Evolutionary conservation across 129 eudicot species (phyloP).

Genomic region (Apium graveolens): DNA sequence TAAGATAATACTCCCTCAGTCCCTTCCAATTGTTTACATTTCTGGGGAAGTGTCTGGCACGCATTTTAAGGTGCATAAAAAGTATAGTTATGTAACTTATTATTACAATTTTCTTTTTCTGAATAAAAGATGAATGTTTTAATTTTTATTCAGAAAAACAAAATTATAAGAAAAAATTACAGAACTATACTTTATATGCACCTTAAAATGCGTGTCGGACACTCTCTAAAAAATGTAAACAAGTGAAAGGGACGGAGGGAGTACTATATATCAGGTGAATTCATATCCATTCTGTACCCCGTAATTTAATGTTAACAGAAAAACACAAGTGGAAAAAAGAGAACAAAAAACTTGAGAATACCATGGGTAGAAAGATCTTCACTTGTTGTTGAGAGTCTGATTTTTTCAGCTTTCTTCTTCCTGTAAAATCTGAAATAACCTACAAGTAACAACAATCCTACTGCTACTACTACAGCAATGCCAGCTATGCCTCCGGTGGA

Average conservation of each 20-base stretch:
- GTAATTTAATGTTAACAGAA: not conserved
- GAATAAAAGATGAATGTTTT: too few relatives aligned
- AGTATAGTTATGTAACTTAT: too few relatives aligned
- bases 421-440: constrained; percentile 40
- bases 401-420: constrained; percentile 27
- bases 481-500: constrained; percentile 72
- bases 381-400: constrained; percentile 1
- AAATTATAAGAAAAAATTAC: too few relatives aligned
- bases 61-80: too few relatives aligned
- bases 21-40: too few relatives aligned
- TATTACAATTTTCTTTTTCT: too few relatives aligned
- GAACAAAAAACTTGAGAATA: not conserved
- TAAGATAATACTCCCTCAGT: not conserved
- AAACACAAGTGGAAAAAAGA: not conserved
- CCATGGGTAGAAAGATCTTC: constrained; percentile 23
- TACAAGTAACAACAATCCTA: constrained; percentile 37
- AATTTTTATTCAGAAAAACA: too few relatives aligned
- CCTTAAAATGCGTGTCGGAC: too few relatives aligned
- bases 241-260: too few relatives aligned
- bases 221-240: too few relatives aligned
- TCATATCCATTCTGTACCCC: not conserved
- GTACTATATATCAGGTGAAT: not conserved
- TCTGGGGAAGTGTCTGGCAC: too few relatives aligned
- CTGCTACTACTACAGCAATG: constrained; percentile 47
- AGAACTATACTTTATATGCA: too few relatives aligned